Conservation (phyloP, 306 rosid genomes). For the Astragalus glycyphyllos region DNA sequence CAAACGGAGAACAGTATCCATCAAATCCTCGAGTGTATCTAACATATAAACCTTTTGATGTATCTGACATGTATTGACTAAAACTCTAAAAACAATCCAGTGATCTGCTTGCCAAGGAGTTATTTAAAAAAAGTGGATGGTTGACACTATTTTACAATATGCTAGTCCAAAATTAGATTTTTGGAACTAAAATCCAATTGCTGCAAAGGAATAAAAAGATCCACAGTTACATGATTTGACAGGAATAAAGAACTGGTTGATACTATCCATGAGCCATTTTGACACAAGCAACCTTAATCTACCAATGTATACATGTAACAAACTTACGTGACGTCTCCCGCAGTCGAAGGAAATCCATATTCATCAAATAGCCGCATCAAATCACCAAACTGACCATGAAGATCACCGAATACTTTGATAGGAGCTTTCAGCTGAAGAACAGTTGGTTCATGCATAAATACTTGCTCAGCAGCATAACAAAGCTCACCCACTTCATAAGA, state of each 20-base stretch:
- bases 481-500: conserved; percentile 99
- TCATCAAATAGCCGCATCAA: conserved; percentile 99
- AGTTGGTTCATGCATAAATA: conserved; percentile 95
- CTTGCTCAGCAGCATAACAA: conserved; percentile 98
- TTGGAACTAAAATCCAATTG: conserved; percentile 15
- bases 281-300: conserved; percentile 29
- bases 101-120: conserved; percentile 19
- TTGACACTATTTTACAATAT: conserved; percentile 21
- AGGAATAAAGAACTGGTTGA: conserved; percentile 17
- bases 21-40: conserved; percentile 15
- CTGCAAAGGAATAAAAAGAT: conserved; percentile 27
- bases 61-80: conserved; percentile 7
- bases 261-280: conserved; percentile 19
- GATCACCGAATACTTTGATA: conserved; percentile 97
- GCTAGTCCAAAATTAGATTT: conserved; percentile 24
- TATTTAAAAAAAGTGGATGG: conserved; percentile 27
- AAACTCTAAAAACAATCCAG: not conserved
- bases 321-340: conserved; percentile 97
- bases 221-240: conserved; percentile 8
- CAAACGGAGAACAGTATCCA: conserved; percentile 14
- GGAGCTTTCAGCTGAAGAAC: conserved; percentile 99
- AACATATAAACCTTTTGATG: conserved; percentile 17
- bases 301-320: conserved; percentile 36
- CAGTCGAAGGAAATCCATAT: conserved; percentile 99
- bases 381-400: conserved; percentile 99